phyloP scores from a whole-genome alignment of 805 yeast species.

The Hanseniaspora jakobsenii region DNA sequence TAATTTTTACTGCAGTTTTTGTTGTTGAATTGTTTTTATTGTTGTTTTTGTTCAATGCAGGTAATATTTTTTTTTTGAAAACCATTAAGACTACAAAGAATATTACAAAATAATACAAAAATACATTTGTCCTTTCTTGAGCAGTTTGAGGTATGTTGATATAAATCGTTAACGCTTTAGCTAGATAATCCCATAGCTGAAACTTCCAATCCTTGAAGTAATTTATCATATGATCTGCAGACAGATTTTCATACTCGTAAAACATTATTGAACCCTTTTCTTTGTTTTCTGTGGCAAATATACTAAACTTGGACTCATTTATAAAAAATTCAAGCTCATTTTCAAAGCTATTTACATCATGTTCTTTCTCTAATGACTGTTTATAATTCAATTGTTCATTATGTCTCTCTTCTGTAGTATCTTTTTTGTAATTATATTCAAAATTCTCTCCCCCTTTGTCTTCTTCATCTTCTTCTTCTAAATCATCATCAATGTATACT shows the following conservation, averaged over 20 bases:
- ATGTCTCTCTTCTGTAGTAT: no score
- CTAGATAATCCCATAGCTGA: conserved; percentile 14
- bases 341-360: no score
- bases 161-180: neutral
- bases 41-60: conserved; percentile 20
- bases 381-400: no score
- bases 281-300: neutral
- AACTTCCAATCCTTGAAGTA: conserved; percentile 11
- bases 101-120: conserved; percentile 34
- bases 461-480: conserved; percentile 1
- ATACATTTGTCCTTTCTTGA: conserved; percentile 29
- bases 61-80: conserved; percentile 37
- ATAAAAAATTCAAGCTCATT: conserved; percentile 1
- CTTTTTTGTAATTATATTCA: neutral
- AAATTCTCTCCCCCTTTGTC: neutral
- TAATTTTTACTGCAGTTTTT: neutral
- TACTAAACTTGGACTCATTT: conserved; percentile 7
- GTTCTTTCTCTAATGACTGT: neutral
- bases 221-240: neutral
- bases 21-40: no score
- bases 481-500: neutral
- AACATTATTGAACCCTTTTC: conserved; percentile 1
- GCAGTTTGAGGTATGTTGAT: conserved; percentile 18
- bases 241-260: conserved; percentile 8
- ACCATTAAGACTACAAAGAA: conserved; percentile 37